These are phyloP conservation scores for Pleurotus pulmonarius DNA, from an alignment of 768 basidiomycete genomes.

Conservation along the genomic window DNA sequence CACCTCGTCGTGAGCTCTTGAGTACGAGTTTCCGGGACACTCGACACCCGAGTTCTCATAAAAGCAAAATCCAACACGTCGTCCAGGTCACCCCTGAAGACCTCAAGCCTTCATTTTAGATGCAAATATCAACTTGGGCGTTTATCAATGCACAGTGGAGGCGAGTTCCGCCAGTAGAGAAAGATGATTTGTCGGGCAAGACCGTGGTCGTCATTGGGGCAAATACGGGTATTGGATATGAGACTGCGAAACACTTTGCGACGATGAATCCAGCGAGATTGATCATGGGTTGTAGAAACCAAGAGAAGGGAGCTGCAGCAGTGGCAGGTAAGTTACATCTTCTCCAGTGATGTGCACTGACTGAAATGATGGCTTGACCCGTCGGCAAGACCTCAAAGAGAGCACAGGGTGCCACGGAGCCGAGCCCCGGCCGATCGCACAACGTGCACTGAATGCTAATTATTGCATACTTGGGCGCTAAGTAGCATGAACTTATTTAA, in stretches of 20 bases:
- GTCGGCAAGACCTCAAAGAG: conserved; percentile 19
- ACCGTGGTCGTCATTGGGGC: conserved; percentile 43
- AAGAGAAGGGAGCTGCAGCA: conserved; percentile 31
- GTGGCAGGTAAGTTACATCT: conserved; percentile 23
- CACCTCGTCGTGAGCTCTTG: no score
- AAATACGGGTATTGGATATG: conserved; percentile 47
- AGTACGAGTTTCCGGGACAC: no score
- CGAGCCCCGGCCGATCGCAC: conserved; percentile 23
- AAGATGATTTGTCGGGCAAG: conserved; percentile 36
- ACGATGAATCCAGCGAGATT: conserved; percentile 35
- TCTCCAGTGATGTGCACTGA: not conserved
- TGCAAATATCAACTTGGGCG: no score
- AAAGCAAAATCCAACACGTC: no score
- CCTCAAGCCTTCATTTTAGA: no score
- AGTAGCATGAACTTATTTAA: no score
- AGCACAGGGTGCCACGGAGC: conserved; percentile 26
- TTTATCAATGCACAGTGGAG: conserved; percentile 17
- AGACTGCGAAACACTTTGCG: conserved; percentile 42
- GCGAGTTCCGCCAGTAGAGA: conserved; percentile 24
- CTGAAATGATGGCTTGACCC: not conserved
- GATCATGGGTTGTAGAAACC: conserved; percentile 34
- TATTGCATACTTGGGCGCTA: no score
- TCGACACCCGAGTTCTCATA: no score
- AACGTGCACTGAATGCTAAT: no score
- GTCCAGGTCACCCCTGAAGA: no score